A percentile compares a stretch with the other conserved stretches of the same genome.
Evolutionary conservation across 768 basidiomycete genomes (phyloP).

Genomic region (Hygrophoropsis aurantiaca): DNA sequence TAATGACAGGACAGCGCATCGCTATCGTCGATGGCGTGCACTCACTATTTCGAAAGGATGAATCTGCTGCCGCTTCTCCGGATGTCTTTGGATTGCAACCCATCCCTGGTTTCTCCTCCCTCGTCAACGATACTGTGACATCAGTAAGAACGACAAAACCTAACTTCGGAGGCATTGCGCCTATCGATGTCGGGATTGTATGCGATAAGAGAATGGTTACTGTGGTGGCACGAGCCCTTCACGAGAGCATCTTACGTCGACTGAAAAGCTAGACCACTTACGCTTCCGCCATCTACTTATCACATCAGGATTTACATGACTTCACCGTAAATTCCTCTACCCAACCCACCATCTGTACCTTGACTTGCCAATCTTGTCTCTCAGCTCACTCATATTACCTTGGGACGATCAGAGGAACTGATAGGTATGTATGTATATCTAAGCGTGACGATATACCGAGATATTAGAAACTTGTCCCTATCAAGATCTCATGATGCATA

Average conservation of each 20-base stretch:
- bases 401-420: too few species aligned
- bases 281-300: too few species aligned
- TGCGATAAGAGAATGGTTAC: conserved; percentile 52
- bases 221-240: conserved; percentile 48
- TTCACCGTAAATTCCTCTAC: too few species aligned
- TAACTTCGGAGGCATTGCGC: conserved; percentile 44
- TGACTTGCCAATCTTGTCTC: too few species aligned
- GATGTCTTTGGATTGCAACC: conserved; percentile 45
- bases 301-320: too few species aligned
- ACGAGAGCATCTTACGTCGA: conserved; percentile 48
- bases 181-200: conserved; percentile 62
- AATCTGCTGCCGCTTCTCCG: neutral
- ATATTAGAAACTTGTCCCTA: too few species aligned
- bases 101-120: conserved; percentile 57
- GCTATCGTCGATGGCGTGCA: conserved; percentile 75
- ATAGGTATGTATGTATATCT: too few species aligned
- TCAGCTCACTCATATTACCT: too few species aligned
- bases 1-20: conserved; percentile 65
- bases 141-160: conserved; percentile 29
- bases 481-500: too few species aligned
- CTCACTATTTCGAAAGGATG: conserved; percentile 43
- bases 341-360: too few species aligned
- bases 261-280: too few species aligned
- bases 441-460: too few species aligned
- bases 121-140: conserved; percentile 51